Evolutionary conservation across 352 stramenopile genomes (phyloP).

Genomic region (Pythium chondricola): DNA sequence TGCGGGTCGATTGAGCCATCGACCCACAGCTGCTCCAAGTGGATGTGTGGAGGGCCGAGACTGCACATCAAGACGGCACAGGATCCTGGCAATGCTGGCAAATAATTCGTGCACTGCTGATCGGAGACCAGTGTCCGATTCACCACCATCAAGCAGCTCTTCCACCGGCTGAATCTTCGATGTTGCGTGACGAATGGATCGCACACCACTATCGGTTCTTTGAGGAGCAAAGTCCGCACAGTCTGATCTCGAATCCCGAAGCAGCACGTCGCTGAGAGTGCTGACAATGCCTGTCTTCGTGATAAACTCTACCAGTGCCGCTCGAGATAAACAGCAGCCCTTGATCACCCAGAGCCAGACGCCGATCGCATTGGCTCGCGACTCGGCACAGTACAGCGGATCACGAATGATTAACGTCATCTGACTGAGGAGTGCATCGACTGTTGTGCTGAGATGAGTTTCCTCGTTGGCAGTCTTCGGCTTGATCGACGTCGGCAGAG

Average conservation of each 20-base stretch:
- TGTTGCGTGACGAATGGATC: too few relatives aligned
- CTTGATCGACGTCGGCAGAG: not conserved
- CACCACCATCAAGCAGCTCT: not conserved
- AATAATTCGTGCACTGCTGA: not conserved
- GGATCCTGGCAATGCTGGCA: not conserved
- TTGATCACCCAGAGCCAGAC: constrained; percentile 8
- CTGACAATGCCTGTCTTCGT: not conserved
- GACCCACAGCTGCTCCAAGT: too few relatives aligned
- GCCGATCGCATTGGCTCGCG: not conserved
- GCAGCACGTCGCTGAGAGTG: not conserved
- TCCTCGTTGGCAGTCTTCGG: not conserved
- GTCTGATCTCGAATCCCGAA: too few relatives aligned
- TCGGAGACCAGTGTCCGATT: not conserved
- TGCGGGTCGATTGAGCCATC: not conserved
- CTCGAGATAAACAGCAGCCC: not conserved
- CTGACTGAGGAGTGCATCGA: too few relatives aligned
- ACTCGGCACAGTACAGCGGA: too few relatives aligned
- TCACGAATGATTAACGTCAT: too few relatives aligned
- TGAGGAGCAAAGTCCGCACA: too few relatives aligned
- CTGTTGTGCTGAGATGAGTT: not conserved
- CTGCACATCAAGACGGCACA: not conserved
- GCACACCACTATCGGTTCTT: too few relatives aligned
- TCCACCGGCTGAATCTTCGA: too few relatives aligned
- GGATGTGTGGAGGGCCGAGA: too few relatives aligned
- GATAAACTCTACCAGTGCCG: not conserved